Evolutionary conservation across 2,329 filamentous ascomycete genomes (phyloP).

Genomic region (Pseudogymnoascus sp.): DNA sequence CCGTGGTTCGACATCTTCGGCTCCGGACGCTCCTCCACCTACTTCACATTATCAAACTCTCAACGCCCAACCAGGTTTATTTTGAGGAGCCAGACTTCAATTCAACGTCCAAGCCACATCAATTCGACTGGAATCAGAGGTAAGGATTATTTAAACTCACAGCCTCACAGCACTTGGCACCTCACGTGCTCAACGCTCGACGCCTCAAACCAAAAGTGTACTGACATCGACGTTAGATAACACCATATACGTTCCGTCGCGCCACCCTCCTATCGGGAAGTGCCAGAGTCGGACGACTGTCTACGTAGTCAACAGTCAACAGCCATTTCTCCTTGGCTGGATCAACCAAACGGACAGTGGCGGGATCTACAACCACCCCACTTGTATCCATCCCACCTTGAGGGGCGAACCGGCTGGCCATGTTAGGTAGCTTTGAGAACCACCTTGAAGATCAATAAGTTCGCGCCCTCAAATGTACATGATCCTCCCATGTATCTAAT

Average conservation of each 20-base stretch:
- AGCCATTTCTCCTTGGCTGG: neutral
- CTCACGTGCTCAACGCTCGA: neutral
- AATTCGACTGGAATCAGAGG: neutral
- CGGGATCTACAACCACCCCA: neutral
- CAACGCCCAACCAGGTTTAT: neutral
- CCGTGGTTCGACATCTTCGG: neutral
- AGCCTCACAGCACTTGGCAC: neutral
- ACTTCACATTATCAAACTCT: neutral
- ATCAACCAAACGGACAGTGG: neutral
- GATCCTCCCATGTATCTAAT: neutral
- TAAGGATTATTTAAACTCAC: neutral
- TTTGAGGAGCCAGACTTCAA: neutral
- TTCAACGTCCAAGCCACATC: neutral
- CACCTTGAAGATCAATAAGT: neutral
- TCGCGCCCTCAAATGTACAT: neutral
- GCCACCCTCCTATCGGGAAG: neutral
- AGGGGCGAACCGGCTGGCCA: neutral
- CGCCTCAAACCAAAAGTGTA: neutral
- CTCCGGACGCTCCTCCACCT: neutral
- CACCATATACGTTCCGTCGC: neutral
- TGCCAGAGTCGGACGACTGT: neutral
- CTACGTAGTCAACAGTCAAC: neutral
- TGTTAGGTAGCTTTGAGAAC: neutral
- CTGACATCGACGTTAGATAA: neutral
- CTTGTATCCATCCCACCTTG: neutral